phyloP scores from a whole-genome alignment of 1,139 yeast species.

The Hansenula anomala region DNA sequence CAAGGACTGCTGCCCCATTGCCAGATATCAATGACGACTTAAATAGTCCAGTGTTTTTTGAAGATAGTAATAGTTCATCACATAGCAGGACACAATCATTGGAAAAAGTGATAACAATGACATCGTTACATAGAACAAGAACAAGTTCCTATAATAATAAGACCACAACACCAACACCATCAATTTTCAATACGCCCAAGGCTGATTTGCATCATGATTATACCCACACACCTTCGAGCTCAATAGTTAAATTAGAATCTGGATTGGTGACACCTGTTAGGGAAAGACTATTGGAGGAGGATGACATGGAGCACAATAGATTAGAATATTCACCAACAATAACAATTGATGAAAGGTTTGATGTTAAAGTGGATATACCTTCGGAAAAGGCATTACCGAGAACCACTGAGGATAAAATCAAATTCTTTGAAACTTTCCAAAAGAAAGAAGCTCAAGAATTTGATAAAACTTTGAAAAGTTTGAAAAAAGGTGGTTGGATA shows the following conservation, averaged over 20 bases:
- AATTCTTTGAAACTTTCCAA: slow-evolving; percentile 12
- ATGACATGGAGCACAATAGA: not conserved
- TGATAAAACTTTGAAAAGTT: slow-evolving; percentile 9
- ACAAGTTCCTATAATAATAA: not conserved
- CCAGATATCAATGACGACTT: slow-evolving; percentile 5
- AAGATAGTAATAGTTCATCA: not conserved
- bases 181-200: slow-evolving; percentile 3
- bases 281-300: not conserved
- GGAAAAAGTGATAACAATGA: not conserved
- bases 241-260: not conserved
- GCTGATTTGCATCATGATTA: not conserved
- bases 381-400: slow-evolving; percentile 5
- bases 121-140: slow-evolving; percentile 1
- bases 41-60: not conserved
- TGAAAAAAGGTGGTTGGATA: slow-evolving; percentile 15
- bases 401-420: slow-evolving; percentile 11
- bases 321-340: slow-evolving; percentile 13
- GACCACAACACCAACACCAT: not conserved
- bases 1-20: slow-evolving; percentile 13
- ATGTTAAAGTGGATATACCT: slow-evolving; percentile 11
- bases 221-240: not conserved
- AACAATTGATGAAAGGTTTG: slow-evolving; percentile 13
- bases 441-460: slow-evolving; percentile 11
- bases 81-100: slow-evolving; percentile 1
- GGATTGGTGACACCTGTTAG: not conserved